Conservation (phyloP, 75 land plant genomes). For the Cupressus sempervirens region DNA sequence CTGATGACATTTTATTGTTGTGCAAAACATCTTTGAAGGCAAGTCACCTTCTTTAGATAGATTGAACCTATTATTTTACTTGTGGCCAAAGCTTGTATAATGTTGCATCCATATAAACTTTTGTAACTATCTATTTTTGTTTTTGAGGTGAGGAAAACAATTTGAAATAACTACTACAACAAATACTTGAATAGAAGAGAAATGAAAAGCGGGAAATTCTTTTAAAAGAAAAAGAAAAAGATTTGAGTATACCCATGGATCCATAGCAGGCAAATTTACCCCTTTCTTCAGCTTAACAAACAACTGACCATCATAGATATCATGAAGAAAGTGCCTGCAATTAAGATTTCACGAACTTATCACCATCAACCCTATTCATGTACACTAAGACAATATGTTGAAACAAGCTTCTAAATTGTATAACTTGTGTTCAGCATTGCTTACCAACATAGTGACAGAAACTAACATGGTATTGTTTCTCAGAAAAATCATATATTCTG, state of each 20-base stretch:
- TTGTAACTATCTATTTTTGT: background rate
- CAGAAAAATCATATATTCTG: background rate
- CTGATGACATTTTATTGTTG: background rate
- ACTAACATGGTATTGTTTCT: background rate
- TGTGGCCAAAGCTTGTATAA: background rate
- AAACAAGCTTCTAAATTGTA: background rate
- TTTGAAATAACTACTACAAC: background rate
- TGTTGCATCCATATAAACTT: background rate
- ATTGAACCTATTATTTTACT: background rate
- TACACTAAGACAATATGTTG: background rate
- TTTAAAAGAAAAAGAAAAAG: no score
- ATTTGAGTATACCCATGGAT: constrained; percentile 75
- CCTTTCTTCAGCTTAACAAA: constrained; percentile 70
- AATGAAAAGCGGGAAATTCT: background rate
- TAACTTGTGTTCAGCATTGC: background rate
- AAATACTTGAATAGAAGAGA: background rate
- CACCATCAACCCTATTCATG: background rate
- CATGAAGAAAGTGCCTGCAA: constrained; percentile 74
- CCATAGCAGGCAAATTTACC: constrained; percentile 74
- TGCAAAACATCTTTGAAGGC: background rate
- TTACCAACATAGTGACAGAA: background rate
- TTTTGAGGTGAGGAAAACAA: background rate
- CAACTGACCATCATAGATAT: constrained; percentile 83
- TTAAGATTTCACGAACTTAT: background rate
- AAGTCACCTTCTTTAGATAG: background rate